Evolutionary conservation across 2,329 filamentous ascomycete genomes (phyloP), one percentile per base, ranked within the genome.

Genomic region (Celoporthe dispersa): DNA sequence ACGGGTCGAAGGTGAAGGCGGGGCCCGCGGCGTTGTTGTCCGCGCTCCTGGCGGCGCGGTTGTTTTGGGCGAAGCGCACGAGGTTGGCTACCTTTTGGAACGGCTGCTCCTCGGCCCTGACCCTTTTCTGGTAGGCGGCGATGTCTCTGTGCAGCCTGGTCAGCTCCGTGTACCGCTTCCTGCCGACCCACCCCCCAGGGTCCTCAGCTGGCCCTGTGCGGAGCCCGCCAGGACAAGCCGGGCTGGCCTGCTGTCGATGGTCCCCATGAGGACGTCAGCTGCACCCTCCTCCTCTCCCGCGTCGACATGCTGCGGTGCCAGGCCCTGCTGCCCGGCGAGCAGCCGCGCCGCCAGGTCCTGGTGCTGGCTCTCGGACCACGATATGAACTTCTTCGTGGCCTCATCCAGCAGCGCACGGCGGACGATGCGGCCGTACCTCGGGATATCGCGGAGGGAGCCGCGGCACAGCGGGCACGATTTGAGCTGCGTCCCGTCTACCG

Each of bases 331-430:
- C 2, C 73, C 67, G 2, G 2, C 12, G 5, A 39, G 6, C 37
- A 39, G 37, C 37, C 37, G 7, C 11, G 7, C 37, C 1, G 80
- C 79, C 9, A 89, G 78, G 3, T 79, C 75, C 0, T 81, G 72
- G 69, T 82, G 85, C 12, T 79, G 74, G 8, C 72, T 74, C 9
- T 68, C 64, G 0, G 86, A 82, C 80, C 83, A 87, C 3, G 84
- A 74, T n/a, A 90, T 84, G 75, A 92, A 90, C 72, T 88, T 90
- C 78, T 90, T 91, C 0, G 88, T 88, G 0, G 86, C 82, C 75
- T 91, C 86, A 67, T 92, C 88, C 0, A 92, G 81, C 8, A 89
- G 79, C 0, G 86, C 87, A 4, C 86, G 83, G 48, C 87, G 84
- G 37, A 91, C 83, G 3, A 92, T 84, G 12, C 89, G 84, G 19